Conservation (phyloP, 2,329 filamentous ascomycete genomes). For the Gyromitra esculenta region DNA sequence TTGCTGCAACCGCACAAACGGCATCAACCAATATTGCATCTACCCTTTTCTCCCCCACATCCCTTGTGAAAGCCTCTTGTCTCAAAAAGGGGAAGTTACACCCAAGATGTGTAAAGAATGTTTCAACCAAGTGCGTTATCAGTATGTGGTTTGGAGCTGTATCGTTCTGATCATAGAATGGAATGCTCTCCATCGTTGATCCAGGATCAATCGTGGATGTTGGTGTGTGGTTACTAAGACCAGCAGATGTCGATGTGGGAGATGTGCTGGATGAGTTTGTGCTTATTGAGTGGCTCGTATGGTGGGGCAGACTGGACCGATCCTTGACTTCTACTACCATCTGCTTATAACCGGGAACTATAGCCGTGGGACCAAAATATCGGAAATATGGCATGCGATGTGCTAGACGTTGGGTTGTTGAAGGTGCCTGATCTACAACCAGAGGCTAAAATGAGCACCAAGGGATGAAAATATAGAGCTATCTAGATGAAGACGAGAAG, state of each 20-base stretch:
- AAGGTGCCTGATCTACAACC: conserved; percentile 48
- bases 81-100: conserved; percentile 87
- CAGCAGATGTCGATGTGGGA: conserved; percentile 62
- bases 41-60: conserved; percentile 80
- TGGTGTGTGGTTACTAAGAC: conserved; percentile 56
- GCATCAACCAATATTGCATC: conserved; percentile 88
- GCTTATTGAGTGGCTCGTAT: conserved; percentile 62
- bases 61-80: conserved; percentile 75
- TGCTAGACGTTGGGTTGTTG: conserved; percentile 43
- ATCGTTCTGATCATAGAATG: conserved; percentile 80
- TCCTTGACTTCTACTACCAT: conserved; percentile 84
- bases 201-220: conserved; percentile 32
- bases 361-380: conserved; percentile 90
- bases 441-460: conserved; percentile 49
- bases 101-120: conserved; percentile 82
- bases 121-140: conserved; percentile 78
- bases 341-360: conserved; percentile 90
- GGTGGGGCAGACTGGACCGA: conserved; percentile 61
- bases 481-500: conserved; percentile 19
- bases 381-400: conserved; percentile 78
- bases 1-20: conserved; percentile 81
- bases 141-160: conserved; percentile 75
- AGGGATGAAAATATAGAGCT: conserved; percentile 42
- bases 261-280: conserved; percentile 67
- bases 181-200: conserved; percentile 61